Evolutionary conservation across 1,139 yeast genomes (phyloP).

Genomic region (Meyerozyma smithsonii): DNA sequence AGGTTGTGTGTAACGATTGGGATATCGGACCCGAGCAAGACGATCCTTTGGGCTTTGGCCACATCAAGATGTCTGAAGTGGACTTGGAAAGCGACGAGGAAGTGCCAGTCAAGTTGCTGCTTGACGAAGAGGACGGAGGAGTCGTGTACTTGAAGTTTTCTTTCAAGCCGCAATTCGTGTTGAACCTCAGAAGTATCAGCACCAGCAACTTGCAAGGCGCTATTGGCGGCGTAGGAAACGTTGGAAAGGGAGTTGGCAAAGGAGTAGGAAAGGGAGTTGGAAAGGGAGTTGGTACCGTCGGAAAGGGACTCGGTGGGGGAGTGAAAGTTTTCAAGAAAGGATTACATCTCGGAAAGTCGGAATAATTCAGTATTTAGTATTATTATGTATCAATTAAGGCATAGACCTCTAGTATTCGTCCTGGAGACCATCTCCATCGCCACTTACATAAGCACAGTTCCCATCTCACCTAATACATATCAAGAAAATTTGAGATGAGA

Average conservation of each 20-base stretch:
- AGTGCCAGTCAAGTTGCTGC: conserved; percentile 51
- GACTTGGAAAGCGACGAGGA: conserved; percentile 50
- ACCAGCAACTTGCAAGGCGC: conserved; percentile 41
- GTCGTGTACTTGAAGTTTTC: conserved; percentile 50
- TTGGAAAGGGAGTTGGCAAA: conserved; percentile 36
- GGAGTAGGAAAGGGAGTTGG: conserved; percentile 48
- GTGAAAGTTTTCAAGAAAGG: conserved; percentile 35
- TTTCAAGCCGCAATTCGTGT: conserved; percentile 68
- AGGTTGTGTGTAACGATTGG: conserved; percentile 74
- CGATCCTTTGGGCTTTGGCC: conserved; percentile 72
- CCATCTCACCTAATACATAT: conserved; percentile 1
- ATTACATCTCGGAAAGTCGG: conserved; percentile 23
- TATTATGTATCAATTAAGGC: background rate
- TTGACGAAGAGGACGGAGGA: conserved; percentile 62
- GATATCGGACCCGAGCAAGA: conserved; percentile 85
- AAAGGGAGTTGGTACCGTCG: conserved; percentile 37
- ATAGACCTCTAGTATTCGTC: background rate
- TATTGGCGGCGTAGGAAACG: conserved; percentile 29
- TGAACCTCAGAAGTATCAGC: conserved; percentile 38
- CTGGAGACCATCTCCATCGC: background rate
- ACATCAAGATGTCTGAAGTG: conserved; percentile 54
- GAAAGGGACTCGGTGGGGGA: conserved; percentile 37
- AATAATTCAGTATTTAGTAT: background rate
- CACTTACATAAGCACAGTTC: background rate
- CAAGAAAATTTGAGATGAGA: conserved; percentile 2